phyloP scores from a whole-genome alignment of 2,329 filamentous ascomycete species.

The Paracorniculantispora psalliotae region DNA sequence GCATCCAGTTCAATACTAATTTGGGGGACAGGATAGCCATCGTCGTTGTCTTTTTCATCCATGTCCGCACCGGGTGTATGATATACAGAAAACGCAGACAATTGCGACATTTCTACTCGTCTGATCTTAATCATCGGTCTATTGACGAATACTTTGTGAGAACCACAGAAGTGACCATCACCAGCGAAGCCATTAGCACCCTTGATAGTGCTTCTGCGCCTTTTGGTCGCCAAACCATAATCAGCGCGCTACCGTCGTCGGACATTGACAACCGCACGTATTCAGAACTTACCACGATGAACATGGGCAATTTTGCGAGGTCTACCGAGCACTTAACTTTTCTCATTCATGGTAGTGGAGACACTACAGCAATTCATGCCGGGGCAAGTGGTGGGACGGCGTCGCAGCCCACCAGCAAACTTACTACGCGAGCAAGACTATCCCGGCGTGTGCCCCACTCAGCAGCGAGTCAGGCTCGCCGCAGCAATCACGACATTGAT shows the following conservation, averaged over 20 bases:
- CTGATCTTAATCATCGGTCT: constrained; percentile 35
- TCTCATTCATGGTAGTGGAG: too few relatives aligned
- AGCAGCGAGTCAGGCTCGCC: constrained; percentile 25
- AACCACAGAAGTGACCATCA: constrained; percentile 33
- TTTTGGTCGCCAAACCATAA: constrained; percentile 18
- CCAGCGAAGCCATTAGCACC: constrained; percentile 11
- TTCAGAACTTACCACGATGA: constrained; percentile 39
- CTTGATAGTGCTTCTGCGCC: not conserved
- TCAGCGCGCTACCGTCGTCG: not conserved
- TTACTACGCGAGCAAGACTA: constrained; percentile 18
- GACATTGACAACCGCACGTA: constrained; percentile 27
- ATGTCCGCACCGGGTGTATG: constrained; percentile 58
- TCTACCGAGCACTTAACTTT: constrained; percentile 19
- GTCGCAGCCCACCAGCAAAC: constrained; percentile 16
- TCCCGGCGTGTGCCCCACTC: constrained; percentile 13
- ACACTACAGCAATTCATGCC: too few relatives aligned
- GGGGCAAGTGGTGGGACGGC: too few relatives aligned
- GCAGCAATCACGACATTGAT: constrained; percentile 47
- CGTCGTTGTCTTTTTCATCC: constrained; percentile 57
- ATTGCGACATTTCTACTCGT: constrained; percentile 50
- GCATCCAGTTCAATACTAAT: not conserved
- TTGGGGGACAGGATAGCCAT: constrained; percentile 50
- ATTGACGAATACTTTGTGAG: constrained; percentile 39
- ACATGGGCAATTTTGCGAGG: not conserved
- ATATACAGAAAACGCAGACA: constrained; percentile 64